phyloP scores from a whole-genome alignment of 768 basidiomycete genomes.

The Inosperma sp. region DNA sequence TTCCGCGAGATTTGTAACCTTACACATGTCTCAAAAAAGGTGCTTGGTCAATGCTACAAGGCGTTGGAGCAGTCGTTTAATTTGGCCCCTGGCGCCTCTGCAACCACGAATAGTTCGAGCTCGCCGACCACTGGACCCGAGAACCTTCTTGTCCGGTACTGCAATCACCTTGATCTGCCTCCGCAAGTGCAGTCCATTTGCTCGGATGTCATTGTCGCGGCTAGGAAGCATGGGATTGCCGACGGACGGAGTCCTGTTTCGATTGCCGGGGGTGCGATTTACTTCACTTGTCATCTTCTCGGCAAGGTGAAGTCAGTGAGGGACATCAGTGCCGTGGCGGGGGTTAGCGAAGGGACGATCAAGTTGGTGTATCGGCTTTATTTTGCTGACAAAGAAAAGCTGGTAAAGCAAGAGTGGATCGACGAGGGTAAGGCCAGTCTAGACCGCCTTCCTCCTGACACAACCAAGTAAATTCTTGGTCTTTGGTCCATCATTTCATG shows the following conservation, averaged over 20 bases:
- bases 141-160: constrained; percentile 86
- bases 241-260: constrained; percentile 95
- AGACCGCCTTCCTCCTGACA: constrained; percentile 39
- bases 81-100: constrained; percentile 74
- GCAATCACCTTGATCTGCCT: constrained; percentile 86
- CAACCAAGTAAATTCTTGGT: constrained; percentile 29
- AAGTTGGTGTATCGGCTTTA: constrained; percentile 83
- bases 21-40: constrained; percentile 92
- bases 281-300: constrained; percentile 83
- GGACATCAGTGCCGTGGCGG: constrained; percentile 88
- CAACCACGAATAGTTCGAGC: constrained; percentile 37
- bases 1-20: constrained; percentile 95
- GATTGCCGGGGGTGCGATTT: constrained; percentile 97
- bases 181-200: constrained; percentile 80
- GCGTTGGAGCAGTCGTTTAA: constrained; percentile 87
- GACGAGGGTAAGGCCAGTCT: constrained; percentile 70
- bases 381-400: constrained; percentile 64
- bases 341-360: constrained; percentile 94
- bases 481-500: background rate
- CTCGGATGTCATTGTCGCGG: constrained; percentile 74
- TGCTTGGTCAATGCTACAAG: constrained; percentile 90
- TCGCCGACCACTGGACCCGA: constrained; percentile 68
- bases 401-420: constrained; percentile 85
- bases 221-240: constrained; percentile 80
- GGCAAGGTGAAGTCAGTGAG: constrained; percentile 69